A percentile compares a stretch with the other conserved stretches of the same genome.
Conservation (phyloP, 1,139 yeast genomes). For the Diutina scorzettiae region DNA sequence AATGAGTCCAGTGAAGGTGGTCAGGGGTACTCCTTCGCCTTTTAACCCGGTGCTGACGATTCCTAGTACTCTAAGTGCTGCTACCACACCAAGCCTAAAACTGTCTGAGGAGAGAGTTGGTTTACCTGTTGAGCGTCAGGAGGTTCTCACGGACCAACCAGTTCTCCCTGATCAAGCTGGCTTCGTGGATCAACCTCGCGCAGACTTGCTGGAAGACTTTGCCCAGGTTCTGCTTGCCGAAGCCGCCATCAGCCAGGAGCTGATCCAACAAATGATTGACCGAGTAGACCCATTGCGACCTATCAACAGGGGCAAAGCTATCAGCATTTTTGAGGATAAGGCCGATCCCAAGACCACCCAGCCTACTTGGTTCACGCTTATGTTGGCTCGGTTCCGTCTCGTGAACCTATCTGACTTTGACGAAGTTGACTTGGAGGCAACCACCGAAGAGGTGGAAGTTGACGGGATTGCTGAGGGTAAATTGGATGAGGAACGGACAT, state of each 20-base stretch:
- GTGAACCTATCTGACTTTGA: conserved; percentile 8
- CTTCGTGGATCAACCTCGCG: too few relatives aligned
- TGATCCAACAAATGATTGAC: conserved; percentile 24
- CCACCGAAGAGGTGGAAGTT: too few relatives aligned
- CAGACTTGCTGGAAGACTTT: conserved; percentile 21
- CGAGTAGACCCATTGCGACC: conserved; percentile 30
- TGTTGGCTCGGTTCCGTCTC: conserved; percentile 18
- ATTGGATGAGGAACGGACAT: conserved; percentile 10
- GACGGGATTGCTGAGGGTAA: conserved; percentile 9
- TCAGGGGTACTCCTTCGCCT: too few relatives aligned
- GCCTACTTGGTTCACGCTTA: conserved; percentile 31
- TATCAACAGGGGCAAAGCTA: conserved; percentile 23
- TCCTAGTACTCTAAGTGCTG: too few relatives aligned
- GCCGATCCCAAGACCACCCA: conserved; percentile 9
- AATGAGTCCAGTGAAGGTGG: not conserved
- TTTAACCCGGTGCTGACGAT: too few relatives aligned
- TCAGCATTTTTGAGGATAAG: conserved; percentile 27
- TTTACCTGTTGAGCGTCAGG: too few relatives aligned
- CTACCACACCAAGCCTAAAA: not conserved
- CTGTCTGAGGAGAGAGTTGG: too few relatives aligned
- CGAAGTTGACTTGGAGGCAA: too few relatives aligned
- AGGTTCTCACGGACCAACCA: too few relatives aligned
- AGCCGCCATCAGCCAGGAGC: conserved; percentile 7
- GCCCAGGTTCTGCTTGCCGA: conserved; percentile 25
- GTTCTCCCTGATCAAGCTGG: too few relatives aligned